Conservation (phyloP, 345 rosid genomes). For the Viola odorata region DNA sequence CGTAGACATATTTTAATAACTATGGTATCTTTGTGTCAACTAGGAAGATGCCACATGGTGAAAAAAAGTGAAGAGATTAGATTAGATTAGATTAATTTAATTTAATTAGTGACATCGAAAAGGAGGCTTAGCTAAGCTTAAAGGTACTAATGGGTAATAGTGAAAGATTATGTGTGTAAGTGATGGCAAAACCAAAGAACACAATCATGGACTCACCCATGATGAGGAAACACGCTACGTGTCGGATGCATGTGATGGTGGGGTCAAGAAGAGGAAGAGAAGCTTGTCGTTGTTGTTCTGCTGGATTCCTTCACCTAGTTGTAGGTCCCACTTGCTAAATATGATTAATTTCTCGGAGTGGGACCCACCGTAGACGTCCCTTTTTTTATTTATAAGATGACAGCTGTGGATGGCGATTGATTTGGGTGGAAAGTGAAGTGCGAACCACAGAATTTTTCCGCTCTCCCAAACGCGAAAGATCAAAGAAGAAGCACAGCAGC, state of each 20-base stretch:
- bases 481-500: too few species aligned
- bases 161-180: not conserved
- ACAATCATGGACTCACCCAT: constrained; percentile 1
- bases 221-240: constrained; percentile 18
- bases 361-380: not conserved
- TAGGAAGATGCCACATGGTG: too few species aligned
- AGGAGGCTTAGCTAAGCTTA: too few species aligned
- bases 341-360: not conserved
- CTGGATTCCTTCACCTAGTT: too few species aligned
- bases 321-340: not conserved
- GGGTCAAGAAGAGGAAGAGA: not conserved
- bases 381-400: not conserved
- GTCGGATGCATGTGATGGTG: constrained; percentile 20
- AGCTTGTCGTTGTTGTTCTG: too few species aligned
- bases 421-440: constrained; percentile 33
- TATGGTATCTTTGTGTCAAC: too few species aligned
- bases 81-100: too few species aligned
- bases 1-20: too few species aligned
- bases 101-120: too few species aligned
- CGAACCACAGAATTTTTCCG: constrained; percentile 20
- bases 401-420: constrained; percentile 33
- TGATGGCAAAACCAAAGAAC: not conserved
- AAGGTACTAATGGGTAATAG: not conserved
- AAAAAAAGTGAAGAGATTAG: too few species aligned
- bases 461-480: too few species aligned